These are phyloP conservation scores for Pouteria campechiana DNA, from an alignment of 179 eudicot species.

Conservation along the genomic window DNA sequence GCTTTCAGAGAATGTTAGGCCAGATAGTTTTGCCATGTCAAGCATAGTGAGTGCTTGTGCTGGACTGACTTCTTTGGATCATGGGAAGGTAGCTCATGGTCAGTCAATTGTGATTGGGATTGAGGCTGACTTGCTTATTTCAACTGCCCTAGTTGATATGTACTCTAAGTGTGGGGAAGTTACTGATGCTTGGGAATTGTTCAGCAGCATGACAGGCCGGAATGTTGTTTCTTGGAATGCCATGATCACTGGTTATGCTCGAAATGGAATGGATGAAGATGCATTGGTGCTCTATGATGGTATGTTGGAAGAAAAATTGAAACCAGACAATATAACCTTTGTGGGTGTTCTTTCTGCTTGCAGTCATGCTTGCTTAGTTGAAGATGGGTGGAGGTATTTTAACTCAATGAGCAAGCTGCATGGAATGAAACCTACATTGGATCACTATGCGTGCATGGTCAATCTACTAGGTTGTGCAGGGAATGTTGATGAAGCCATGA, in stretches of 20 bases:
- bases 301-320: slow-evolving; percentile 7
- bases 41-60: slow-evolving; percentile 17
- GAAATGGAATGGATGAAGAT: slow-evolving; percentile 19
- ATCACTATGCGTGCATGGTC: slow-evolving; percentile 18
- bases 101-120: slow-evolving; percentile 15
- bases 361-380: slow-evolving; percentile 10
- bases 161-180: slow-evolving; percentile 26
- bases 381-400: slow-evolving; percentile 9
- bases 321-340: slow-evolving; percentile 15
- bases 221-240: slow-evolving; percentile 25
- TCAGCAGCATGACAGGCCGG: slow-evolving; percentile 7
- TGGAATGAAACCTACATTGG: slow-evolving; percentile 12
- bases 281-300: slow-evolving; percentile 10
- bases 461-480: slow-evolving; percentile 17
- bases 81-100: slow-evolving; percentile 17
- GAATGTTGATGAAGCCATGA: slow-evolving; percentile 3
- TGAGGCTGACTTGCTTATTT: slow-evolving; percentile 10
- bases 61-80: slow-evolving; percentile 13
- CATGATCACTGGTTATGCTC: slow-evolving; percentile 20
- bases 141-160: slow-evolving; percentile 26
- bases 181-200: slow-evolving; percentile 14
- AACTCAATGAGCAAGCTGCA: slow-evolving; percentile 6
- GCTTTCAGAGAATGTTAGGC: slow-evolving; percentile 14
- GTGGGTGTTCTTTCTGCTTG: slow-evolving; percentile 18
- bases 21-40: slow-evolving; percentile 18